Evolutionary conservation across 2,329 filamentous ascomycete species (phyloP).

Genomic region (Calonectria henricotiae): DNA sequence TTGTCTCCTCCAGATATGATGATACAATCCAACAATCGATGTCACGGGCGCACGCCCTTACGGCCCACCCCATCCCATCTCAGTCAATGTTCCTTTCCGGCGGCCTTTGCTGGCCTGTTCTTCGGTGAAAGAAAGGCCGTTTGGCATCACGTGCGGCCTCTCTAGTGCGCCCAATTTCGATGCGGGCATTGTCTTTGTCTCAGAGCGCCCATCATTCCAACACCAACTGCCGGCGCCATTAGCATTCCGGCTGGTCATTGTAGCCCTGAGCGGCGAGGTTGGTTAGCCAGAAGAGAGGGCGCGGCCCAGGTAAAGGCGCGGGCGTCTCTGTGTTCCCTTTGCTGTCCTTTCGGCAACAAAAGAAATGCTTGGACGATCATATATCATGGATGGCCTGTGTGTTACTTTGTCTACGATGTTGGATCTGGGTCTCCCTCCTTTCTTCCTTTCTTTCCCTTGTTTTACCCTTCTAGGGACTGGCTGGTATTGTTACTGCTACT

Average conservation of each 20-base stretch:
- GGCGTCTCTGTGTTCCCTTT: constrained; percentile 24
- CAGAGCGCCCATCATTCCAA: constrained; percentile 57
- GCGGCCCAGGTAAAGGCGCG: constrained; percentile 41
- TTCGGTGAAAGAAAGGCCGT: constrained; percentile 23
- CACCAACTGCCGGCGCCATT: constrained; percentile 40
- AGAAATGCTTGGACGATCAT: constrained; percentile 25
- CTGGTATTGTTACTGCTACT: constrained; percentile 12
- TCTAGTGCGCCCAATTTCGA: constrained; percentile 48
- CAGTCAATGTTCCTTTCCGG: constrained; percentile 22
- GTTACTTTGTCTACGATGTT: constrained; percentile 30
- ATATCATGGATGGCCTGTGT: constrained; percentile 40
- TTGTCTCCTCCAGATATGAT: constrained; percentile 33
- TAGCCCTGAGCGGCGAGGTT: constrained; percentile 56
- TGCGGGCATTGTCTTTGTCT: constrained; percentile 58
- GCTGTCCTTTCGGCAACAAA: constrained; percentile 33
- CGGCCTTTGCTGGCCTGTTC: constrained; percentile 19
- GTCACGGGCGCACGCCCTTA: constrained; percentile 15
- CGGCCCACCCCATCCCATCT: constrained; percentile 16
- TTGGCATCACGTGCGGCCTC: constrained; percentile 34
- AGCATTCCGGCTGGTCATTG: constrained; percentile 57
- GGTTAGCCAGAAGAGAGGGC: constrained; percentile 42
- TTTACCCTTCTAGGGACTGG: background rate
- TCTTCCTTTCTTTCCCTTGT: constrained; percentile 22
- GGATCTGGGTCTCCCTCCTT: constrained; percentile 11
- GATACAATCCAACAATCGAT: constrained; percentile 31